These are phyloP conservation scores for Verticillium nubilum DNA, from an alignment of 2,329 filamentous ascomycete species.

Conservation along the genomic window DNA sequence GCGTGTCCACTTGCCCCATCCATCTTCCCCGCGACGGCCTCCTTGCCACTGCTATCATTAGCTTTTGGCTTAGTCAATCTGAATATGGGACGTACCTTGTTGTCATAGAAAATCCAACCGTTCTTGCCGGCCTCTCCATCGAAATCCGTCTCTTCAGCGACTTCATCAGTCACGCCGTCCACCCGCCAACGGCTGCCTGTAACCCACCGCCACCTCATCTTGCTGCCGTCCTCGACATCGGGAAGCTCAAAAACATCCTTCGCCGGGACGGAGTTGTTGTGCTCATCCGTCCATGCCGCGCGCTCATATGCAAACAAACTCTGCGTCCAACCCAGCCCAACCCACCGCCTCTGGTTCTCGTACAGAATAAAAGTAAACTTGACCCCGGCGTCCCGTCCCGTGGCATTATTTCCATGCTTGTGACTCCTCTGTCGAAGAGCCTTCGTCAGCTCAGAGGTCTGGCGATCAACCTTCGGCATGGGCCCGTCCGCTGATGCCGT, in stretches of 20 bases:
- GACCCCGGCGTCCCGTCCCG: conserved; percentile 66
- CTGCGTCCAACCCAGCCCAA: conserved; percentile 91
- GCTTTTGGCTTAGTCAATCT: neutral
- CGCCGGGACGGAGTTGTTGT: conserved; percentile 72
- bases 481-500: conserved; percentile 1
- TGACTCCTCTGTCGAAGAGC: conserved; percentile 28
- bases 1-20: conserved; percentile 91
- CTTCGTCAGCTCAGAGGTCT: conserved; percentile 42
- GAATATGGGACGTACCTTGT: conserved; percentile 59
- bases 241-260: conserved; percentile 65
- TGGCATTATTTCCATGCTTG: conserved; percentile 22
- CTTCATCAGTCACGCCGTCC: conserved; percentile 62
- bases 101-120: conserved; percentile 98
- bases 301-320: conserved; percentile 88
- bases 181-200: conserved; percentile 81
- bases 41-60: conserved; percentile 67
- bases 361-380: conserved; percentile 96
- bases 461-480: conserved; percentile 23
- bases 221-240: conserved; percentile 54
- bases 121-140: conserved; percentile 57
- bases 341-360: conserved; percentile 93
- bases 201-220: conserved; percentile 69
- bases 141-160: conserved; percentile 37
- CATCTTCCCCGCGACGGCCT: conserved; percentile 76
- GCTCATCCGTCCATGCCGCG: conserved; percentile 91